Evolutionary conservation across 345 rosid species (phyloP).

Genomic region (Ceriops decandra): DNA sequence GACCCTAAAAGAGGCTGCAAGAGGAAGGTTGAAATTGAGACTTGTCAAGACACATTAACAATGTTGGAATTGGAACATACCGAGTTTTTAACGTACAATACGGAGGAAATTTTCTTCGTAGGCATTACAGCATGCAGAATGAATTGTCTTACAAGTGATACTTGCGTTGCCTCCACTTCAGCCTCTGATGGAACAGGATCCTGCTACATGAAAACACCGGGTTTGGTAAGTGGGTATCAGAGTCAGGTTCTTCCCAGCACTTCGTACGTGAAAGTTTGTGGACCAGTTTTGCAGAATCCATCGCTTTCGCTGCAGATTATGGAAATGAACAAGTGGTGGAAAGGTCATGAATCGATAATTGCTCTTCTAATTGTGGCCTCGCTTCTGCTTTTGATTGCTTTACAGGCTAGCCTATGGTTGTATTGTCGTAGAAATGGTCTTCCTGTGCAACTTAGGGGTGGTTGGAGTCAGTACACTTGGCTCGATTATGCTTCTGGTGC

Average conservation of each 20-base stretch:
- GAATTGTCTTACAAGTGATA: conserved; percentile 38
- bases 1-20: conserved; percentile 54
- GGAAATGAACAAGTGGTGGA: conserved; percentile 21
- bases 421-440: conserved; percentile 40
- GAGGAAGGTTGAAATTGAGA: conserved; percentile 43
- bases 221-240: conserved; percentile 51
- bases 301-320: conserved; percentile 8
- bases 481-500: conserved; percentile 65
- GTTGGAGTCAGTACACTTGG: conserved; percentile 43
- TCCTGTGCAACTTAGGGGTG: conserved; percentile 26
- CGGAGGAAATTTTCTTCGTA: conserved; percentile 29
- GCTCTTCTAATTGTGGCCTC: conserved; percentile 31
- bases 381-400: conserved; percentile 31
- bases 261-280: conserved; percentile 55
- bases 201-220: conserved; percentile 53
- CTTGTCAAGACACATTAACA: conserved; percentile 39
- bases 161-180: conserved; percentile 51
- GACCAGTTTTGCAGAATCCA: conserved; percentile 39
- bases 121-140: conserved; percentile 45
- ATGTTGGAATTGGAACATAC: conserved; percentile 51
- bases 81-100: conserved; percentile 31
- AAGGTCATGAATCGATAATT: conserved; percentile 34
- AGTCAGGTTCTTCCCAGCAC: conserved; percentile 45
- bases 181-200: conserved; percentile 53
- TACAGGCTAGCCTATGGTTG: conserved; percentile 48